Conservation (phyloP, 768 basidiomycete species). For the Cytidiella melzeri region DNA sequence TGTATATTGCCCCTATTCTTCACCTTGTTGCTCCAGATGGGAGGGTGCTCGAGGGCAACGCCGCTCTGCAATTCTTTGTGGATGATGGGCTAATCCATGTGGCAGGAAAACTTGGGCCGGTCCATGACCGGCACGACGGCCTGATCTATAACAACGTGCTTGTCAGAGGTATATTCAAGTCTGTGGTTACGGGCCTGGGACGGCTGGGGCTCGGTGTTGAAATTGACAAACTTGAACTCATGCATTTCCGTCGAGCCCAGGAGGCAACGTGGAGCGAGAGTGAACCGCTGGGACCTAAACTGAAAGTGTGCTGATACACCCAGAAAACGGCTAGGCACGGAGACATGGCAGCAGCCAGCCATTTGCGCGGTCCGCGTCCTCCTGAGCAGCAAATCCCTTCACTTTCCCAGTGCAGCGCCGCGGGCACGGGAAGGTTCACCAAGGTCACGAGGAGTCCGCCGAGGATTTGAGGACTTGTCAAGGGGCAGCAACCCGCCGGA, state of each 20-base stretch:
- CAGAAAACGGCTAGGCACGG: no score
- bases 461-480: no score
- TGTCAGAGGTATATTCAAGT: neutral
- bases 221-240: slow-evolving; percentile 15
- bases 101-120: no score
- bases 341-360: no score
- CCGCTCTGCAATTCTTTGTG: slow-evolving; percentile 10
- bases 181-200: neutral
- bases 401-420: no score
- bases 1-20: no score
- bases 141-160: neutral
- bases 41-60: neutral
- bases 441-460: no score
- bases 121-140: neutral
- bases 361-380: no score
- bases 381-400: no score
- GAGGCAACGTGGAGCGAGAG: neutral
- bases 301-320: no score
- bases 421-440: no score
- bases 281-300: slow-evolving; percentile 1
- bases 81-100: slow-evolving; percentile 13
- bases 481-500: no score
- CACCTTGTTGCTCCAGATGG: neutral
- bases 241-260: slow-evolving; percentile 11
- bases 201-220: slow-evolving; percentile 13